Evolutionary conservation across 1,284 basidiomycete species (phyloP), one percentile per base, ranked within the genome.

Genomic region (Sporisorium graminicola): DNA sequence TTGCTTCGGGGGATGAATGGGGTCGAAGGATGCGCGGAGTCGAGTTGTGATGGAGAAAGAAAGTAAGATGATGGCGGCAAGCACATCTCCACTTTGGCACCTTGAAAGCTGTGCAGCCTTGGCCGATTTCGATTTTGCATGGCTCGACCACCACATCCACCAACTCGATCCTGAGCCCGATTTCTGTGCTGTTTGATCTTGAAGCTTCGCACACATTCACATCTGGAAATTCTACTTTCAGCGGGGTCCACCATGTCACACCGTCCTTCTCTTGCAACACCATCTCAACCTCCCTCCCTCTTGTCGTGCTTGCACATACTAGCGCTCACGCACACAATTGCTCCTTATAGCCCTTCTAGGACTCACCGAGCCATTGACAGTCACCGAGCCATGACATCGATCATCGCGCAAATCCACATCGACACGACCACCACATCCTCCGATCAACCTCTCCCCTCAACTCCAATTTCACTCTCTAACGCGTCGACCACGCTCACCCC

Each of bases 351-450:
- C 8, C 20, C 26, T 16, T 9, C 27, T n/a, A 2, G 2, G 14
- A 7, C 5, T 4, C 14, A 6, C 12, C 24, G 31, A n/a, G n/a
- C n/a, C n/a, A n/a, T n/a, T n/a, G n/a, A n/a, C 44, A 18, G 2
- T 18, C 6, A 5, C 14, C 40, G 5, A 16, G 59, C 16, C 13
- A 66, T 56, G 58, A 33, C 16, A n/a, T 3, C 40, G 12, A 26
- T 69, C 40, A 40, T n/a, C n/a, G 60, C 72, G 0, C 40, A 65
- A 14, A 59, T 70, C 33, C 59, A 70, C 60, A 66, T 74, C 67
- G 53, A 47, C 55, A 43, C n/a, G n/a, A n/a, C 65, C 8, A 12
- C 69, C 26, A 20, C 58, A 16, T 35, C 24, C 14, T 24, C 65
- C 20, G 7, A 14, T 14, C 29, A 55, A 2, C 20, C 60, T 4